Evolutionary conservation across 2,329 filamentous ascomycete species (phyloP).

Genomic region (Penicillium sp.): DNA sequence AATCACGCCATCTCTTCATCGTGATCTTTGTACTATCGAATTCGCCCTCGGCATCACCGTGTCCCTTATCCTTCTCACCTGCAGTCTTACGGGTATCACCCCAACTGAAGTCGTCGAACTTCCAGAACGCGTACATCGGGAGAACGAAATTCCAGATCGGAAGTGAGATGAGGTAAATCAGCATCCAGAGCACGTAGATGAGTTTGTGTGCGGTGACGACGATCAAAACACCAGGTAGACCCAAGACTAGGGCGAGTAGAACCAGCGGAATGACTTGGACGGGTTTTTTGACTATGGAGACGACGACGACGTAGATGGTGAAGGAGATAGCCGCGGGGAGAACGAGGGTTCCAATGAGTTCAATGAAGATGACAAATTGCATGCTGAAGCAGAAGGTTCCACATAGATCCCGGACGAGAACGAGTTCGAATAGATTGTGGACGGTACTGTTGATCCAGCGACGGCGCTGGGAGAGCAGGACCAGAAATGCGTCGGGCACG

Average conservation of each 20-base stretch:
- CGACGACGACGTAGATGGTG: slow-evolving; percentile 90
- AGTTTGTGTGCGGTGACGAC: slow-evolving; percentile 88
- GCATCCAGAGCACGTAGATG: slow-evolving; percentile 94
- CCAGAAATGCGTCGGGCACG: slow-evolving; percentile 87
- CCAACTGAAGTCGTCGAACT: slow-evolving; percentile 99
- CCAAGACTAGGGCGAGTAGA: slow-evolving; percentile 83
- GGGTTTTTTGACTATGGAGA: slow-evolving; percentile 73
- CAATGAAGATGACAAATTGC: slow-evolving; percentile 97
- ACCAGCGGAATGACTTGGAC: slow-evolving; percentile 88
- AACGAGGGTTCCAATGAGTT: slow-evolving; percentile 90
- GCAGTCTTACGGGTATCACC: slow-evolving; percentile 95
- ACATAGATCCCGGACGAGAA: slow-evolving; percentile 91
- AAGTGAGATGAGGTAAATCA: slow-evolving; percentile 88
- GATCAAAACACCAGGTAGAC: slow-evolving; percentile 87
- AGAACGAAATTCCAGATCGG: slow-evolving; percentile 98
- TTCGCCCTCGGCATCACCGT: slow-evolving; percentile 81
- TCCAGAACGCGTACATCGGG: slow-evolving; percentile 95
- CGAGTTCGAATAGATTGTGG: slow-evolving; percentile 96
- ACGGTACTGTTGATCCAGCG: slow-evolving; percentile 99
- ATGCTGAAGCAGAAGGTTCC: slow-evolving; percentile 99
- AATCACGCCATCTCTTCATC: slow-evolving; percentile 98
- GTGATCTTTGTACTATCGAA: slow-evolving; percentile 99
- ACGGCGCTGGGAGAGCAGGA: slow-evolving; percentile 88
- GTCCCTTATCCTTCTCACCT: slow-evolving; percentile 84
- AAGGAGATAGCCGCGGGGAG: slow-evolving; percentile 95